These are phyloP conservation scores for Aspergillus aculeatinus DNA, from an alignment of 2,329 filamentous ascomycete genomes.

Conservation along the genomic window DNA sequence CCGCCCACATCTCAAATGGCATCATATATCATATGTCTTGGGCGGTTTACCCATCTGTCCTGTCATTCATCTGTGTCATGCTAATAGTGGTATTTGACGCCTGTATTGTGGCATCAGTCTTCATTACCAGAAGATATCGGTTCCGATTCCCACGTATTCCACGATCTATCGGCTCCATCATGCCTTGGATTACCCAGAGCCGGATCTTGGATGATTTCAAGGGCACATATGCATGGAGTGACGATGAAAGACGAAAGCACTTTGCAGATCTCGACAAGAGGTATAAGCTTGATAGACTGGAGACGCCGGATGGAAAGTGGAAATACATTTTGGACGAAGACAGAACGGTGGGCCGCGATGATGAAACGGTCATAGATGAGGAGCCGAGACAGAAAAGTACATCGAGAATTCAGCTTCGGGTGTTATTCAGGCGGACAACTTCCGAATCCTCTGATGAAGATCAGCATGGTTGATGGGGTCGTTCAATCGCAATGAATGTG, in stretches of 20 bases:
- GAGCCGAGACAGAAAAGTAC: not conserved
- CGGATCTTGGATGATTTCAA: slow-evolving; percentile 17
- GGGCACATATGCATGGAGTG: slow-evolving; percentile 11
- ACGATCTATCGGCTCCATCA: slow-evolving; percentile 19
- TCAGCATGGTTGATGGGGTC: not conserved
- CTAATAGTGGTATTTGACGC: slow-evolving; percentile 19
- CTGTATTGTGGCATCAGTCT: slow-evolving; percentile 19
- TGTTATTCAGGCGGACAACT: not conserved
- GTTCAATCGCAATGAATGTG: not conserved
- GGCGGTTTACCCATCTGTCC: slow-evolving; percentile 16
- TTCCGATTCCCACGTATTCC: slow-evolving; percentile 20
- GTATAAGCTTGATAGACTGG: slow-evolving; percentile 8
- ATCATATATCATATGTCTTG: slow-evolving; percentile 12
- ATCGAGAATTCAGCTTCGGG: not conserved
- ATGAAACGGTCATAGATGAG: not conserved
- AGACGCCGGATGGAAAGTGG: slow-evolving; percentile 1
- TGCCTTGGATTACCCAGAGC: slow-evolving; percentile 18
- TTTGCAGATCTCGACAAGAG: slow-evolving; percentile 11
- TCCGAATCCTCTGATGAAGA: not conserved
- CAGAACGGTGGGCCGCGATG: not conserved
- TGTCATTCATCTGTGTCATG: slow-evolving; percentile 19
- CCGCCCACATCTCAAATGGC: not conserved
- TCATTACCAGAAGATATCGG: slow-evolving; percentile 14
- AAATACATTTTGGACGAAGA: slow-evolving; percentile 10
- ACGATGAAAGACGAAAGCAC: slow-evolving; percentile 12